Evolutionary conservation across 2,329 filamentous ascomycete species (phyloP), one percentile per base, ranked within the genome.

Genomic region (Aspergillus neotritici): DNA sequence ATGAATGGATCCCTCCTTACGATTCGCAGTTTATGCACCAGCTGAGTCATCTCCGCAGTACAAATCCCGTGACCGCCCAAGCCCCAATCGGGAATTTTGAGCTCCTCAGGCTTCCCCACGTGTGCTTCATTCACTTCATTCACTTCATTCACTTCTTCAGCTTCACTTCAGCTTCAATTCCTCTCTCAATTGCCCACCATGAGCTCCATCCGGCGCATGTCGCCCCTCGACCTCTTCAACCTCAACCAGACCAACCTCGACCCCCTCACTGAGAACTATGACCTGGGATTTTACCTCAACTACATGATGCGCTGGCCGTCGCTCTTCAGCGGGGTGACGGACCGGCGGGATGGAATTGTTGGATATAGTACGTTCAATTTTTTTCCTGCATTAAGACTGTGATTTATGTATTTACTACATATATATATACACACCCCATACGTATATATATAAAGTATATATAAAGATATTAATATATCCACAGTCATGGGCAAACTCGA

Each of bases 401-500:
- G n/a, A 34, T 38, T 41, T 5, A 10, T 31, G 7, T 32, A 25
- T 14, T 15, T 12, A 30, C 34, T 25, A 25, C 9, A 25, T 25
- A 25, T 5, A 25, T 4, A 21, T 21, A 21, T 21, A 21, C 7
- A 21, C 21, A 5, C 21, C 21, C 21, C 5, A 5, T 2, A 6
- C 5, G 9, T 2, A 25, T 25, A 21, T 25, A 5, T 25, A 9
- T 25, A 8, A 8, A 25, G 21, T 8, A 25, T 25, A n/a, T 42
- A 40, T 55, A 44, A 51, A 34, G 11, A 14, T 12, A 37, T 17
- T 4, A 7, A 17, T 7, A 33, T 14, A 32, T 40, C 53, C n/a
- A n/a, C n/a, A 95, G 90, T 98, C 63, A 94, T 98, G 80, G 93
- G 91, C 62, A 98, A 98, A 72, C 79, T 94, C 48, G 91, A 97